Evolutionary conservation across 371 early-diverging fungal genomes (phyloP).

Genomic region (Mortierella sp.): DNA sequence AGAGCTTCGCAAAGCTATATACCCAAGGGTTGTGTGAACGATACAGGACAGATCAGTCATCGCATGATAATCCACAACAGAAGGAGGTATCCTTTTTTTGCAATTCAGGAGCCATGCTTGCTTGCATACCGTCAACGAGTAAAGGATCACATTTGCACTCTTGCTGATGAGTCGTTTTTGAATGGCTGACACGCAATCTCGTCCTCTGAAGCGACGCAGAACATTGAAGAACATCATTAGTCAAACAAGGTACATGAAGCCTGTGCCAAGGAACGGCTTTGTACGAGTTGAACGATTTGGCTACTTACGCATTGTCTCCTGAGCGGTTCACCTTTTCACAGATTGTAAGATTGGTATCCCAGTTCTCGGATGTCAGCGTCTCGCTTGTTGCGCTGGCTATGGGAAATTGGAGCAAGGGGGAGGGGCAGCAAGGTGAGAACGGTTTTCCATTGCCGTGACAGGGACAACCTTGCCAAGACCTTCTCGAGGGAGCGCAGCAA

Average conservation of each 20-base stretch:
- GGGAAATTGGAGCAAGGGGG: background rate
- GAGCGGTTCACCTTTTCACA: slow-evolving; percentile 83
- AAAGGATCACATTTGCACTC: slow-evolving; percentile 89
- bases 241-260: no score
- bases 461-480: slow-evolving; percentile 2
- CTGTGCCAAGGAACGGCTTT: no score
- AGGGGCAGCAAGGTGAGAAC: background rate
- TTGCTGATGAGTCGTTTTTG: slow-evolving; percentile 74
- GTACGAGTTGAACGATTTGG: no score
- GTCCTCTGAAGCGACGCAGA: slow-evolving; percentile 57
- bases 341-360: slow-evolving; percentile 88
- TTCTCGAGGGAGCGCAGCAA: background rate
- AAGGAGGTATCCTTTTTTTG: background rate
- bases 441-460: no score
- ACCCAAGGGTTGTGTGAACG: background rate
- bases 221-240: no score
- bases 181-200: slow-evolving; percentile 78
- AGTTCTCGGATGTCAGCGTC: slow-evolving; percentile 91
- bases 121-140: slow-evolving; percentile 73
- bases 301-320: slow-evolving; percentile 37
- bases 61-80: background rate
- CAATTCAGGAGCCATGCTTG: background rate
- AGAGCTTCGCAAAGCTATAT: slow-evolving; percentile 81
- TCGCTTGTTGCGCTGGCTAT: slow-evolving; percentile 89
- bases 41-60: background rate